These are phyloP conservation scores for Pleurostoma richardsiae DNA, from an alignment of 2,329 filamentous ascomycete species.

Conservation along the genomic window DNA sequence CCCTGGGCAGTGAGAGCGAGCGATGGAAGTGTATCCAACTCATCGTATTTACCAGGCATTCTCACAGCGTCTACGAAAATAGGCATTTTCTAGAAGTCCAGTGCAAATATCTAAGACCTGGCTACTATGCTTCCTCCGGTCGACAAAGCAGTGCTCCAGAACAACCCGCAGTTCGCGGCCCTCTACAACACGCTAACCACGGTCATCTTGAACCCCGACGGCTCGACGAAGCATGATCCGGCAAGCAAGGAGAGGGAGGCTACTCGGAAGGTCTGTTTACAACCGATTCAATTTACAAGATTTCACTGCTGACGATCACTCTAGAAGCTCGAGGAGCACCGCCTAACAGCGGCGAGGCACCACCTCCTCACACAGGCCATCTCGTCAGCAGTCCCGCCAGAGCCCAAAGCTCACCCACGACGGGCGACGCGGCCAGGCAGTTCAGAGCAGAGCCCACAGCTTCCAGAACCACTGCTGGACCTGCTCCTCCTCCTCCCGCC, in stretches of 20 bases:
- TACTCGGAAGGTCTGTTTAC: conserved; percentile 38
- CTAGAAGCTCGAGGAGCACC: conserved; percentile 44
- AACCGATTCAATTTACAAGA: background rate
- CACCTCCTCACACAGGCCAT: conserved; percentile 48
- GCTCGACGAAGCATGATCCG: conserved; percentile 49
- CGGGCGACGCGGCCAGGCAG: conserved; percentile 11
- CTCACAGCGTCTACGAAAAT: too few species aligned
- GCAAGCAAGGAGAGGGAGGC: conserved; percentile 43
- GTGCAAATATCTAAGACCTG: background rate
- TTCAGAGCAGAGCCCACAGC: conserved; percentile 11
- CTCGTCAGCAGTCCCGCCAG: conserved; percentile 30
- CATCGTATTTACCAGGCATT: too few species aligned
- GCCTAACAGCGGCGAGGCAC: conserved; percentile 41
- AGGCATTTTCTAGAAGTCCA: background rate
- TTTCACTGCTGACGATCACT: background rate
- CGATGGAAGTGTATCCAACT: too few species aligned
- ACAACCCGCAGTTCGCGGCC: conserved; percentile 56
- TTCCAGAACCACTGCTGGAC: conserved; percentile 43
- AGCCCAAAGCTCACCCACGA: conserved; percentile 9
- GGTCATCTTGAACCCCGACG: conserved; percentile 50
- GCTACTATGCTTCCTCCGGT: conserved; percentile 53
- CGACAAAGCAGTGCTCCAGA: conserved; percentile 46
- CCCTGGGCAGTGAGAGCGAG: too few species aligned
- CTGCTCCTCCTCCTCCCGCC: conserved; percentile 51
- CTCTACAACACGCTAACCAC: conserved; percentile 52